These are phyloP conservation scores for Pugionium cornutum DNA, from an alignment of 345 rosid genomes.

Conservation along the genomic window DNA sequence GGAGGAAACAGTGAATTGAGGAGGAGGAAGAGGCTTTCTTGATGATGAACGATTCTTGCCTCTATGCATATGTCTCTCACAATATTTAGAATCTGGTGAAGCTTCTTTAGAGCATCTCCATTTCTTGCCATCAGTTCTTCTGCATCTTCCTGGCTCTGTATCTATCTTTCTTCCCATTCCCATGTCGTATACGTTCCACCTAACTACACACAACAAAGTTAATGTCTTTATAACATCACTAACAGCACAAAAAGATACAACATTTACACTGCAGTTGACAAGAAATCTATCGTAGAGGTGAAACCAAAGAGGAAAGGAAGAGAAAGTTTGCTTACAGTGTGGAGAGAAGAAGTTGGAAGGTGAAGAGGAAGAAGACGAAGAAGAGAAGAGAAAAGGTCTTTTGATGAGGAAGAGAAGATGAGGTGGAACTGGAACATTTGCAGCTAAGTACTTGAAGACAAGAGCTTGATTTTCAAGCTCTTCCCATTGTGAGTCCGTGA, in stretches of 20 bases:
- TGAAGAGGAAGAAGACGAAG: conserved; percentile 49
- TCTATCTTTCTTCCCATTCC: conserved; percentile 77
- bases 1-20: conserved; percentile 7
- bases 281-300: neutral
- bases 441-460: conserved; percentile 73
- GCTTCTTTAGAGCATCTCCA: conserved; percentile 97
- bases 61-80: conserved; percentile 95
- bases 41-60: conserved; percentile 83
- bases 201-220: conserved; percentile 44
- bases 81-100: conserved; percentile 85
- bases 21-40: conserved; percentile 65
- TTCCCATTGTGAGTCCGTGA: conserved; percentile 86
- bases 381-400: conserved; percentile 56
- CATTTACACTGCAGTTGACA: neutral
- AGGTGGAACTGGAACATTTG: conserved; percentile 76
- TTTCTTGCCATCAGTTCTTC: conserved; percentile 96
- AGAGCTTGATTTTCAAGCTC: conserved; percentile 92
- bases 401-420: conserved; percentile 76
- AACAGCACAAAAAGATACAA: neutral
- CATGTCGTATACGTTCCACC: conserved; percentile 81
- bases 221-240: conserved; percentile 1
- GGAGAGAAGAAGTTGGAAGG: conserved; percentile 54
- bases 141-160: conserved; percentile 90
- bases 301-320: neutral
- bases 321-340: conserved; percentile 45